A percentile compares a stretch with the other conserved stretches of the same genome.
Evolutionary conservation across 2,329 filamentous ascomycete species (phyloP).

Genomic region (Colletotrichum brevisporum): DNA sequence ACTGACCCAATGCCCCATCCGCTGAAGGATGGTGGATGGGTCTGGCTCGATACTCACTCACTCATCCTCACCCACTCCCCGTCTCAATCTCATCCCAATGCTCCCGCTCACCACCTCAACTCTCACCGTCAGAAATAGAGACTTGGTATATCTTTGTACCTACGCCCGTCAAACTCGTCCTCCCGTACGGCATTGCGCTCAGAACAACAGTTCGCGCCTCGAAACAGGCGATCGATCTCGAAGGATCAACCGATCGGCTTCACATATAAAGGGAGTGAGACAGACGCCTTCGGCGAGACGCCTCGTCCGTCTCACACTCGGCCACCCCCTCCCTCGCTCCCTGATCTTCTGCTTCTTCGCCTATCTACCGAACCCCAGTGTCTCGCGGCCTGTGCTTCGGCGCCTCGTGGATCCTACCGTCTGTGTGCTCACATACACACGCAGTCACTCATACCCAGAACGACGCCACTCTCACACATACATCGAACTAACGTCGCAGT

Average conservation of each 20-base stretch:
- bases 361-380: neutral
- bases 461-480: neutral
- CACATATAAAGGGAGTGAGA: constrained; percentile 23
- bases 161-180: neutral
- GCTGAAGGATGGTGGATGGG: too few relatives aligned
- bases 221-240: constrained; percentile 6
- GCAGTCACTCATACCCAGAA: too few relatives aligned
- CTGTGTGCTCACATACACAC: neutral
- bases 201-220: neutral
- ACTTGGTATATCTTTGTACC: neutral
- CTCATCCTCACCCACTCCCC: too few relatives aligned
- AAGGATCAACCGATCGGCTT: constrained; percentile 10
- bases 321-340: neutral
- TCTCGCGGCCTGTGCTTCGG: constrained; percentile 1
- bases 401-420: constrained; percentile 1
- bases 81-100: too few relatives aligned
- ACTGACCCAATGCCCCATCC: too few relatives aligned
- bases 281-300: constrained; percentile 4
- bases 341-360: neutral
- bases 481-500: neutral
- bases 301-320: constrained; percentile 2
- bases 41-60: too few relatives aligned
- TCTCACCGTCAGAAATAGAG: neutral
- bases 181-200: too few relatives aligned
- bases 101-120: neutral